These are phyloP conservation scores for Nicotiana noctiflora DNA, from an alignment of 257 asterid species.

Conservation along the genomic window DNA sequence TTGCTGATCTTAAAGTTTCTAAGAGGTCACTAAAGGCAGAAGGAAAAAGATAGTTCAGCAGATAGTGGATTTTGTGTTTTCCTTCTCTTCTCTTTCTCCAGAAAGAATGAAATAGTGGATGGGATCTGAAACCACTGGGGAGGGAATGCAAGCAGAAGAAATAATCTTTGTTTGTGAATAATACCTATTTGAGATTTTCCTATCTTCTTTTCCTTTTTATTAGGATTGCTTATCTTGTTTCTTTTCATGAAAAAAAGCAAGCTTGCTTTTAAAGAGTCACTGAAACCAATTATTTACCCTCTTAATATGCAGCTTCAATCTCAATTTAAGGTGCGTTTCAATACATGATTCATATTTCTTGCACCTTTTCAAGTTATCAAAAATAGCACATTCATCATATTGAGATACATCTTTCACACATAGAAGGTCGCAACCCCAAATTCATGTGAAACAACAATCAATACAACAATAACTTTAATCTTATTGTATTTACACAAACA, in stretches of 20 bases:
- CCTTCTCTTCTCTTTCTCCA: background rate
- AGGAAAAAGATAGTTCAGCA: slow-evolving; percentile 26
- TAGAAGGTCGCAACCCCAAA: no score
- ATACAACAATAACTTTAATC: no score
- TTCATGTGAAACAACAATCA: no score
- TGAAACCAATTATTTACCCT: background rate
- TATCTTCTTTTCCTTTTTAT: background rate
- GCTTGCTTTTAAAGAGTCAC: background rate
- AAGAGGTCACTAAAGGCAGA: slow-evolving; percentile 40
- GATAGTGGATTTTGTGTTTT: background rate
- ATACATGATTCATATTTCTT: no score
- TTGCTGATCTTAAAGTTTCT: slow-evolving; percentile 51
- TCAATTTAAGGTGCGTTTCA: no score
- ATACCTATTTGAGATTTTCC: background rate
- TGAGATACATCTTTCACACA: no score
- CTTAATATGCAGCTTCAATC: no score
- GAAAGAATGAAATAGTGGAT: background rate
- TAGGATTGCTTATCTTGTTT: background rate
- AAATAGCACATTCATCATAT: no score
- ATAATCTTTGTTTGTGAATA: background rate
- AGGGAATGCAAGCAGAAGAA: background rate
- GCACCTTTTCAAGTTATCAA: no score
- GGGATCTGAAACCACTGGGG: background rate
- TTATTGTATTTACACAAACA: no score
- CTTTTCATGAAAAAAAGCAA: background rate